A percentile compares a stretch with the other conserved stretches of the same genome.
These are phyloP conservation scores for Avena atlantica DNA, from an alignment of 176 grass and related monocot genomes.

Conservation along the genomic window DNA sequence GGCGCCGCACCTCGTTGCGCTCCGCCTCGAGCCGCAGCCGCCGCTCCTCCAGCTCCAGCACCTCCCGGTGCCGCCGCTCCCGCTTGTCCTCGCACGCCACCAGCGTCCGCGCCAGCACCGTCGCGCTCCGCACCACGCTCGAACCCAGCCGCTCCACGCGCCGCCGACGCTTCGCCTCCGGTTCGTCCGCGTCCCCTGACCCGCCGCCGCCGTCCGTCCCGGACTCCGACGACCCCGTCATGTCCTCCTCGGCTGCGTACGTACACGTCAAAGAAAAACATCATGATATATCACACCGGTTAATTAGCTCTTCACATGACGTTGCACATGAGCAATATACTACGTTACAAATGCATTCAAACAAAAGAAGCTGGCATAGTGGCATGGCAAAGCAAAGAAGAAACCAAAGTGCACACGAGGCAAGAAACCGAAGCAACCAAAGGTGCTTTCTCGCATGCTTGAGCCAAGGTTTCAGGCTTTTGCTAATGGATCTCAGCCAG, in stretches of 20 bases:
- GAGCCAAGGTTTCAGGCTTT: slow-evolving; percentile 55
- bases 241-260: slow-evolving; percentile 61
- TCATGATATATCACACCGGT: neutral
- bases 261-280: neutral
- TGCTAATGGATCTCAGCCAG: slow-evolving; percentile 23
- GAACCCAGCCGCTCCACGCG: slow-evolving; percentile 65
- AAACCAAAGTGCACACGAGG: neutral
- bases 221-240: slow-evolving; percentile 72
- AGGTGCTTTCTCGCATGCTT: slow-evolving; percentile 44
- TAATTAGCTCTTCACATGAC: neutral
- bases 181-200: slow-evolving; percentile 34
- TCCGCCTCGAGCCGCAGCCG: slow-evolving; percentile 83
- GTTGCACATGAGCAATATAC: neutral
- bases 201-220: slow-evolving; percentile 32
- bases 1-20: slow-evolving; percentile 83
- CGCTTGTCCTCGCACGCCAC: slow-evolving; percentile 94
- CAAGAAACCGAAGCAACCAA: slow-evolving; percentile 4
- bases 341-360: neutral
- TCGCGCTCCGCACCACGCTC: slow-evolving; percentile 91
- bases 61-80: slow-evolving; percentile 85
- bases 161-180: slow-evolving; percentile 77
- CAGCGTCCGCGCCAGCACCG: slow-evolving; percentile 81
- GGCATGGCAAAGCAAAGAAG: too few relatives aligned
- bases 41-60: slow-evolving; percentile 90
- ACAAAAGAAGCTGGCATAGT: too few relatives aligned